A percentile compares a stretch with the other conserved stretches of the same genome.
Evolutionary conservation across 495 filamentous ascomycete genomes (phyloP).

Genomic region (Cetradonia linearis): DNA sequence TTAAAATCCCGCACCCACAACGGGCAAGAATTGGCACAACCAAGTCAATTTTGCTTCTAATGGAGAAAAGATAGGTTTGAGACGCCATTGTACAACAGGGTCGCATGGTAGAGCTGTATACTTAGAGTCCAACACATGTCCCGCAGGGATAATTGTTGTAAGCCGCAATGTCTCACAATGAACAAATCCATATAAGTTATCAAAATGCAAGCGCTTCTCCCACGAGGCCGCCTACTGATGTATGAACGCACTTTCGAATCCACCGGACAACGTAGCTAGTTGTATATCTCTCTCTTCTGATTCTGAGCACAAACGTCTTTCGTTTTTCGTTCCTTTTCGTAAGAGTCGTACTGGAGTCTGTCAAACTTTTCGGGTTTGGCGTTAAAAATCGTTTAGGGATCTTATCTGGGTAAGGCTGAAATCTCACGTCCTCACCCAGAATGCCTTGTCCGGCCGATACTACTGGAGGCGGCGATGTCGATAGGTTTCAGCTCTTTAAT

Average conservation of each 20-base stretch:
- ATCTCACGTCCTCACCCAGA: background rate
- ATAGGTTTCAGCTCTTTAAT: conserved; percentile 20
- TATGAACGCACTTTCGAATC: background rate
- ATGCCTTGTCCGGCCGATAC: conserved; percentile 17
- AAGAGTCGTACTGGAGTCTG: background rate
- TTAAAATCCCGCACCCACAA: conserved; percentile 7
- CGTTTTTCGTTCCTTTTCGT: background rate
- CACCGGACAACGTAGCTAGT: conserved; percentile 1
- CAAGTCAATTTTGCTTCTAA: background rate
- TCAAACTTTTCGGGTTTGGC: background rate
- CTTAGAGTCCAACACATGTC: conserved; percentile 10
- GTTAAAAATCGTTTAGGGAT: conserved; percentile 3
- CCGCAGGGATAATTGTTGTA: conserved; percentile 1
- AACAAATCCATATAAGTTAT: background rate
- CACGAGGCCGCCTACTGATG: conserved; percentile 3
- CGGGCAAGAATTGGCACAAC: background rate
- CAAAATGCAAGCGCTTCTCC: conserved; percentile 1
- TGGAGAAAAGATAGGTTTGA: conserved; percentile 7
- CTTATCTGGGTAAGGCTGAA: conserved; percentile 10
- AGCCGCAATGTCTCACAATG: conserved; percentile 8
- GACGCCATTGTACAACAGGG: conserved; percentile 15
- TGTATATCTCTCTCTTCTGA: conserved; percentile 3
- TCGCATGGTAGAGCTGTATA: conserved; percentile 8
- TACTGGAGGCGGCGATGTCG: conserved; percentile 10
- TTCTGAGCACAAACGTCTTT: background rate